Percentiles rank a stretch among this genome's conserved stretches.
Conservation (phyloP, 768 basidiomycete genomes). For the Vararia minispora region DNA sequence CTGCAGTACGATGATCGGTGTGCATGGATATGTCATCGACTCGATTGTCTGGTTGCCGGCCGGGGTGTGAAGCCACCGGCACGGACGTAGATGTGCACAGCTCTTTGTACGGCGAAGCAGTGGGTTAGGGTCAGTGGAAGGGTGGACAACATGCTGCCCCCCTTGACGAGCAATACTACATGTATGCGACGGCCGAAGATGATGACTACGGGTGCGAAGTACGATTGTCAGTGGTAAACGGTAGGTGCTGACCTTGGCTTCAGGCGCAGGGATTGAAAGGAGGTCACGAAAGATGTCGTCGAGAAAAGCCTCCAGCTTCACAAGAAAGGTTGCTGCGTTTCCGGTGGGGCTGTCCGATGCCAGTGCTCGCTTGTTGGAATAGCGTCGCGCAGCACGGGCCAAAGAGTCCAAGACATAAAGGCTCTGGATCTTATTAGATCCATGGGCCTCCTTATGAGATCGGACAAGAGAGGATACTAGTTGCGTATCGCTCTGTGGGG, state of each 20-base stretch:
- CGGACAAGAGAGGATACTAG: slow-evolving; percentile 84
- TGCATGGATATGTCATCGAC: neutral
- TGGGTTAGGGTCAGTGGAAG: too few species aligned
- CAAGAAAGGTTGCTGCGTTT: slow-evolving; percentile 73
- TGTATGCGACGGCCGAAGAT: too few species aligned
- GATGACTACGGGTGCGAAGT: too few species aligned
- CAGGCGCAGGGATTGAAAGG: slow-evolving; percentile 47
- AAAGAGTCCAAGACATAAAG: slow-evolving; percentile 93
- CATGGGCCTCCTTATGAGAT: slow-evolving; percentile 69
- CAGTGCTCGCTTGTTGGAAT: slow-evolving; percentile 53
- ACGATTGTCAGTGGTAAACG: too few species aligned
- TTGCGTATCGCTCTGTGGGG: slow-evolving; percentile 67
- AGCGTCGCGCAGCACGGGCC: slow-evolving; percentile 66
- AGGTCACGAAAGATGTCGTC: slow-evolving; percentile 87
- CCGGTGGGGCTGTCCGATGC: slow-evolving; percentile 49
- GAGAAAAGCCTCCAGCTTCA: slow-evolving; percentile 83
- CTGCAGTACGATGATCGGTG: slow-evolving; percentile 15
- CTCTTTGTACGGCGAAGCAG: too few species aligned
- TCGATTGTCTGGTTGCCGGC: slow-evolving; percentile 5
- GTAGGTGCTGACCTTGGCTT: slow-evolving; percentile 85
- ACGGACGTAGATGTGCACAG: too few species aligned
- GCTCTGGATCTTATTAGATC: slow-evolving; percentile 67
- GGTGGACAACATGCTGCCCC: too few species aligned
- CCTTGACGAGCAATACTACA: too few species aligned
- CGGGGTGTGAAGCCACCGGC: too few species aligned